Evolutionary conservation across 495 filamentous ascomycete species (phyloP), one percentile per base, ranked within the genome.

Genomic region (Antarctomyces pellizariae): DNA sequence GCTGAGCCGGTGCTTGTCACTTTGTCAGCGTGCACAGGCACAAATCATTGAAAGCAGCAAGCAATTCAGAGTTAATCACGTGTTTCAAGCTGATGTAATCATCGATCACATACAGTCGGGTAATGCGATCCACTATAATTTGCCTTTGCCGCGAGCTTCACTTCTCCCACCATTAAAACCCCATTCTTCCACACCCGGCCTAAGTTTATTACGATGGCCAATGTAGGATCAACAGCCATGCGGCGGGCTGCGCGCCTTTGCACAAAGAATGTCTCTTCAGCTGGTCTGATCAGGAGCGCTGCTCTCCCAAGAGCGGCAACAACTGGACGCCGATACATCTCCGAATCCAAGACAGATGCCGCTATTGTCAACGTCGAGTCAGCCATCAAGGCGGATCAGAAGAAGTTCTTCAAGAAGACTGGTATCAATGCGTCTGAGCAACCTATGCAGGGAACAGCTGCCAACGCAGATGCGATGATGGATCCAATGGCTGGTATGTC

Each of bases 301-400:
- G 36, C 36, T 30, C 36, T 53, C 50, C 46, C 52, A 36, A 45
- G 48, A 52, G 43, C 56, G 46, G 47, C 54, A 38, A 26, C 35
- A 13, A 31, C 48, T 17, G 46, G 47, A 31, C 62, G 82, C 34
- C 55, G 49, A 38, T 93, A 89, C 57, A 80, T 90, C 35, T 71
- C 79, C n/a, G 70, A 78, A 47, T 69, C 76, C 37, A 77, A 74
- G 52, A 57, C 67, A 32, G 66, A 65, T 33, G 64, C 71, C 50
- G 82, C 82, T 13, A 75, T 82, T 41, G 76, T 90, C 42, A 73
- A 67, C 36, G 55, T 79, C 22, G 82, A 89, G 34, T 73, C 71
- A 7, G 64, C 77, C 17, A 78, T 90, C 51, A 67, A 67, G 38
- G 59, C 76, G 29, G 79, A 93, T 33, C 78, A 83, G 50, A 68